Conservation (phyloP, 345 rosid genomes). For the Salix exigua region DNA sequence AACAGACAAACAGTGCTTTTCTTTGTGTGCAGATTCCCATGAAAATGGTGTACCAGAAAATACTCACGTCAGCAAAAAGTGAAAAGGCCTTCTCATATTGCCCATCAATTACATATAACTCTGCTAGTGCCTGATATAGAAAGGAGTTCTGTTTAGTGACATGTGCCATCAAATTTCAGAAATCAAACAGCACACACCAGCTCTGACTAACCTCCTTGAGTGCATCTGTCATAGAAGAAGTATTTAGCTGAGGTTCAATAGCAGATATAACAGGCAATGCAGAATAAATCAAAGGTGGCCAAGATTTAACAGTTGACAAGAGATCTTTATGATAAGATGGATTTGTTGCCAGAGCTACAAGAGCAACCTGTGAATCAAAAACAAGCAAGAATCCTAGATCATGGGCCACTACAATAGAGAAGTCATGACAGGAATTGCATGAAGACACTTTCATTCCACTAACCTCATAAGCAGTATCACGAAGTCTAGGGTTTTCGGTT, state of each 20-base stretch:
- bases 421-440: not conserved
- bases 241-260: constrained; percentile 91
- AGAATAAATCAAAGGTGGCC: constrained; percentile 86
- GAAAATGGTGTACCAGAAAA: constrained; percentile 4
- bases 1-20: not conserved
- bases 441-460: constrained; percentile 1
- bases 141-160: constrained; percentile 22
- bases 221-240: constrained; percentile 89
- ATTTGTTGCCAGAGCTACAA: constrained; percentile 96
- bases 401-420: constrained; percentile 11
- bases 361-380: constrained; percentile 66
- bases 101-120: constrained; percentile 81
- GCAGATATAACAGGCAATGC: constrained; percentile 90
- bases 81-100: constrained; percentile 86
- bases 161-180: constrained; percentile 12
- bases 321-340: constrained; percentile 76
- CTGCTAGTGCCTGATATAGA: constrained; percentile 71
- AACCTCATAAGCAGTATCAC: constrained; percentile 99
- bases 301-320: constrained; percentile 81
- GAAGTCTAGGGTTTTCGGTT: constrained; percentile 81
- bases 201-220: constrained; percentile 72
- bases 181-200: constrained; percentile 11
- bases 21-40: not conserved
- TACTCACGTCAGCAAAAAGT: constrained; percentile 94
- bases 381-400: constrained; percentile 14